These are phyloP conservation scores for Pigoraptor vietnamica DNA, from an alignment of 78 protist species.

Conservation along the genomic window DNA sequence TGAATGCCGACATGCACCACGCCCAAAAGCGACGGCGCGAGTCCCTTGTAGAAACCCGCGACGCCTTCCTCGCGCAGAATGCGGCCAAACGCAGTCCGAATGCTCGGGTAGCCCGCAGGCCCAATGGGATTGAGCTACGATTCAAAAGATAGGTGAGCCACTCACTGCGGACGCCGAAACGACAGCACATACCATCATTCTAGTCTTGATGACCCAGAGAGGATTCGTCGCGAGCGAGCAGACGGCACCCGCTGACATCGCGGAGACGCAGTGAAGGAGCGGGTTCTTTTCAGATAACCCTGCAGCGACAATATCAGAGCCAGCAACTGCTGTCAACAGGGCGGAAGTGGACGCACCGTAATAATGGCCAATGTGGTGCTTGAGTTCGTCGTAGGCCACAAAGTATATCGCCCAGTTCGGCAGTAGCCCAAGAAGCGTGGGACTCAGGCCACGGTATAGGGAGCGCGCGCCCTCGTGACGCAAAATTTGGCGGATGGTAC, in stretches of 20 bases:
- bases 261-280: constrained; percentile 22
- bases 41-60: constrained; percentile 57
- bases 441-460: constrained; percentile 41
- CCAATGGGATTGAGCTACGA: constrained; percentile 38
- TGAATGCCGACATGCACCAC: constrained; percentile 76
- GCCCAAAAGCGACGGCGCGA: constrained; percentile 71
- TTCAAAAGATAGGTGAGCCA: constrained; percentile 14
- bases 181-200: constrained; percentile 43
- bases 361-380: not conserved
- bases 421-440: constrained; percentile 46
- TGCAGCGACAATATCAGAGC: not conserved
- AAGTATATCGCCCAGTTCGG: constrained; percentile 78
- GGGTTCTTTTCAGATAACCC: not conserved
- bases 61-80: constrained; percentile 57
- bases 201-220: constrained; percentile 64
- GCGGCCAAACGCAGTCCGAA: constrained; percentile 27
- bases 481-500: not conserved
- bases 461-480: constrained; percentile 17
- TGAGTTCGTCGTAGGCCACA: constrained; percentile 42
- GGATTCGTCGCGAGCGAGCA: constrained; percentile 47
- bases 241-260: constrained; percentile 59
- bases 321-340: not conserved
- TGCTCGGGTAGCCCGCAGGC: constrained; percentile 32
- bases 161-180: not conserved
- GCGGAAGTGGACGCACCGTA: not conserved